These are phyloP conservation scores for Diaporthe destruens DNA, from an alignment of 2,329 filamentous ascomycete genomes.

Conservation along the genomic window DNA sequence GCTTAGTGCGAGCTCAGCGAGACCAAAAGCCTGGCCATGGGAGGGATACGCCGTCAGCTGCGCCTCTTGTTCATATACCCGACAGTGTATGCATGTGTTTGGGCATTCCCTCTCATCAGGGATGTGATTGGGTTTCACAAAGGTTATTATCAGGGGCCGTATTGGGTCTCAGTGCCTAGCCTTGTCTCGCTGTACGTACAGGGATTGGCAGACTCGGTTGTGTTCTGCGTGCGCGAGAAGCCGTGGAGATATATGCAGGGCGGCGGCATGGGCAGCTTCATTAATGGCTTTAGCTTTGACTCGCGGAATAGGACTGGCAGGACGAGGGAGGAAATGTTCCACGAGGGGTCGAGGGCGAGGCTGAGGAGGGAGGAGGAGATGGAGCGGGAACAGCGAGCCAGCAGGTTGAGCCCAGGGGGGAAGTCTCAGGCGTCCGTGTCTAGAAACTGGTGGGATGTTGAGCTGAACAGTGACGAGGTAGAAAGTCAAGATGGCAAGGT, in stretches of 20 bases:
- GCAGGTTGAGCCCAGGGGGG: slow-evolving; percentile 45
- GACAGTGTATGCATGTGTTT: slow-evolving; percentile 77
- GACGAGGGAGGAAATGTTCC: slow-evolving; percentile 65
- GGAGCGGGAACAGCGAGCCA: slow-evolving; percentile 46
- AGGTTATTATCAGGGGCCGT: slow-evolving; percentile 53
- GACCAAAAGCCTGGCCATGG: background rate
- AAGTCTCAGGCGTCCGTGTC: background rate
- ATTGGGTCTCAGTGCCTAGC: slow-evolving; percentile 66
- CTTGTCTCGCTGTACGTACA: slow-evolving; percentile 73
- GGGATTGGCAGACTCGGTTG: slow-evolving; percentile 74
- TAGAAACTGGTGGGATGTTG: slow-evolving; percentile 55
- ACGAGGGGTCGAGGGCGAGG: slow-evolving; percentile 63
- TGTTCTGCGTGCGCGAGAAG: slow-evolving; percentile 78
- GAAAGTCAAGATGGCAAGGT: slow-evolving; percentile 3
- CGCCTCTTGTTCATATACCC: slow-evolving; percentile 83
- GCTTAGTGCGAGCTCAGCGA: slow-evolving; percentile 2
- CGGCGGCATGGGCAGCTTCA: slow-evolving; percentile 45
- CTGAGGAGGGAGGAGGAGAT: slow-evolving; percentile 60
- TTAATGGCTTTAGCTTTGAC: slow-evolving; percentile 40
- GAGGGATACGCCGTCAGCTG: slow-evolving; percentile 72
- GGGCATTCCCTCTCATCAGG: slow-evolving; percentile 77
- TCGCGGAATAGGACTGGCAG: slow-evolving; percentile 52
- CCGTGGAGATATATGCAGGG: slow-evolving; percentile 72
- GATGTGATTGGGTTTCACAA: slow-evolving; percentile 58
- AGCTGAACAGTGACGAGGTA: slow-evolving; percentile 41